phyloP scores from a whole-genome alignment of 1,284 basidiomycete genomes.

The Apiotrichum veenhuisii region DNA sequence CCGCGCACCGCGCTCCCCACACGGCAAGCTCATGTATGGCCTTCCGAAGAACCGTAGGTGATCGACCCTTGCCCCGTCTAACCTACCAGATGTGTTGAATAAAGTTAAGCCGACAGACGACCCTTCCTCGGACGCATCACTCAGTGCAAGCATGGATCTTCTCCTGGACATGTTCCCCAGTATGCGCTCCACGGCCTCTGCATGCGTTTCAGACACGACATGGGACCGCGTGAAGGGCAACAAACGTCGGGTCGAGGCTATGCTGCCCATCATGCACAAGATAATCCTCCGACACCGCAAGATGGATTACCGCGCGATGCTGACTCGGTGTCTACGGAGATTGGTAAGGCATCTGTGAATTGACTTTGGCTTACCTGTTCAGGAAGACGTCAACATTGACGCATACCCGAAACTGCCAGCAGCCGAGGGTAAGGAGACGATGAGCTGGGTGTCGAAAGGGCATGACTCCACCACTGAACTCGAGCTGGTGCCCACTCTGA shows the following conservation, averaged over 20 bases:
- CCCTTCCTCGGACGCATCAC: conserved; percentile 25
- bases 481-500: not conserved
- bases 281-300: conserved; percentile 24
- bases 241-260: conserved; percentile 1
- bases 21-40: conserved; percentile 28
- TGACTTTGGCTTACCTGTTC: not conserved
- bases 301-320: conserved; percentile 18
- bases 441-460: not conserved
- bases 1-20: conserved; percentile 19
- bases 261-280: conserved; percentile 27
- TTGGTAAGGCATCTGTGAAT: conserved; percentile 5
- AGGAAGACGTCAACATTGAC: conserved; percentile 15
- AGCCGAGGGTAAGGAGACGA: not conserved
- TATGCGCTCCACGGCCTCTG: not conserved
- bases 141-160: conserved; percentile 7
- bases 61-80: not conserved
- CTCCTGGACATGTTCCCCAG: conserved; percentile 12
- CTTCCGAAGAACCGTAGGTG: conserved; percentile 39
- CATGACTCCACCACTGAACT: not conserved
- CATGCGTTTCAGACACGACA: not conserved
- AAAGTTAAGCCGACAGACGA: not conserved
- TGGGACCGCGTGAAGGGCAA: conserved; percentile 5
- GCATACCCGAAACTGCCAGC: not conserved
- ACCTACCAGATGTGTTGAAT: conserved; percentile 40
- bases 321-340: conserved; percentile 14